Percentiles rank a stretch among this genome's conserved stretches.
These are phyloP conservation scores for Daphne laureola DNA, from an alignment of 441 rosid genomes.

Conservation along the genomic window DNA sequence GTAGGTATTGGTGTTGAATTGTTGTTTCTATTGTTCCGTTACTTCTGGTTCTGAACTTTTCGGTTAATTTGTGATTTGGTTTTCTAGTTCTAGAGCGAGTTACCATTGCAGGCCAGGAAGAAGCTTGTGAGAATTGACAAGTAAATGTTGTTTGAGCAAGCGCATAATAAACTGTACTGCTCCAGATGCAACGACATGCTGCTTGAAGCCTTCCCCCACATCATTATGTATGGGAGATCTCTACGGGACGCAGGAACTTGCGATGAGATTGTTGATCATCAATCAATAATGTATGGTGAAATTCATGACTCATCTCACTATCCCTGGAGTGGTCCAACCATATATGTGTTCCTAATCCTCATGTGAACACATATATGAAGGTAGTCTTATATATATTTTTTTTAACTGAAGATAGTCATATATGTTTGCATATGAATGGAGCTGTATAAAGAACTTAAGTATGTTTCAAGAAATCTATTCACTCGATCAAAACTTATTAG, in stretches of 20 bases:
- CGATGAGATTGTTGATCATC: conserved; percentile 21
- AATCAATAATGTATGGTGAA: conserved; percentile 38
- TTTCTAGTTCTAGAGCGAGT: conserved; percentile 73
- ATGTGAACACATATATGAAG: too few species aligned
- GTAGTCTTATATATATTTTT: too few species aligned
- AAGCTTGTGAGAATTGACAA: conserved; percentile 74
- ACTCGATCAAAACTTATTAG: too few species aligned
- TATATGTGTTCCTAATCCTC: too few species aligned
- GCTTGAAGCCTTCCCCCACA: conserved; percentile 83
- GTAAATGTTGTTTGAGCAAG: conserved; percentile 82
- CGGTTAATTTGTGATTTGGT: background rate
- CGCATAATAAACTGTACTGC: conserved; percentile 88
- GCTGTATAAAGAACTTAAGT: too few species aligned
- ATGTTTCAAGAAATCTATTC: too few species aligned
- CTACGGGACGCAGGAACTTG: conserved; percentile 47
- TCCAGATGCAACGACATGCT: conserved; percentile 89
- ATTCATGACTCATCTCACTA: conserved; percentile 78
- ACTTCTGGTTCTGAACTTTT: background rate
- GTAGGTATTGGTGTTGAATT: conserved; percentile 18
- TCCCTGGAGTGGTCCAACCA: conserved; percentile 89
- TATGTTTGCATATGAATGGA: too few species aligned
- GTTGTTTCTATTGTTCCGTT: too few species aligned
- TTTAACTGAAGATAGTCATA: too few species aligned
- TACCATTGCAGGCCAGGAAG: conserved; percentile 54
- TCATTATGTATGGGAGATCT: conserved; percentile 78